Evolutionary conservation across 1,139 yeast species (phyloP), one percentile per base, ranked within the genome.

Genomic region (Suhomyces kunorum): DNA sequence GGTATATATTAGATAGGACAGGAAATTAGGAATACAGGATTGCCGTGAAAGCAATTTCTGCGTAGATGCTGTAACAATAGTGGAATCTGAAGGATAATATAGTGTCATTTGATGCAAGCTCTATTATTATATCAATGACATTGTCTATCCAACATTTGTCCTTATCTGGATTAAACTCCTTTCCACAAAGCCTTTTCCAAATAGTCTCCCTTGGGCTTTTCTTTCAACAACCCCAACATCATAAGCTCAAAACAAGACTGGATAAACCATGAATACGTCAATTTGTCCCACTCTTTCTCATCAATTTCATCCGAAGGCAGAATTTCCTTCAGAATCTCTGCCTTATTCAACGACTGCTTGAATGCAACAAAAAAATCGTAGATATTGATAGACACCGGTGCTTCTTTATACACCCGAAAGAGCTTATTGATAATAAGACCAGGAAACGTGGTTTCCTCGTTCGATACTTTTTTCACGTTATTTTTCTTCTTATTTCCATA

Each of bases 321-420:
- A 2, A 42, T 28, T 5, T 41, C 27, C 5, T 35, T 28, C 34
- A 71, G 45, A 1, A 81, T 55, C 13, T 63, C 59, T 0, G 57
- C 54, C 38, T 66, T 67, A 15, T 74, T 71, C 18, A 87, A 54
- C 0, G 81, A 66, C 43, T 74, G 78, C 53, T 75, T 78, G 64
- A 87, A 89, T 1, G 90, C 89, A 34, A 71, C 64, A 56, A 76
- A 89, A 54, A 85, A 86, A 53, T 89, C 97, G 60, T 75, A 85
- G 36, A 87, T 76, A 55, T 88, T 89, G 47, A 88, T 74, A 18
- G 74, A 67, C 2, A 82, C 71, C 19, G 88, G 87, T 0, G 96
- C 92, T 54, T 89, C 97, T 46, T 92, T 78, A 58, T 84, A 84
- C 15, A 88, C 71, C 34, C 79, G 75, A 61, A 80, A 89, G 40